Evolutionary conservation across 2,329 filamentous ascomycete species (phyloP).

Genomic region (Exophiala lecanii-corni): DNA sequence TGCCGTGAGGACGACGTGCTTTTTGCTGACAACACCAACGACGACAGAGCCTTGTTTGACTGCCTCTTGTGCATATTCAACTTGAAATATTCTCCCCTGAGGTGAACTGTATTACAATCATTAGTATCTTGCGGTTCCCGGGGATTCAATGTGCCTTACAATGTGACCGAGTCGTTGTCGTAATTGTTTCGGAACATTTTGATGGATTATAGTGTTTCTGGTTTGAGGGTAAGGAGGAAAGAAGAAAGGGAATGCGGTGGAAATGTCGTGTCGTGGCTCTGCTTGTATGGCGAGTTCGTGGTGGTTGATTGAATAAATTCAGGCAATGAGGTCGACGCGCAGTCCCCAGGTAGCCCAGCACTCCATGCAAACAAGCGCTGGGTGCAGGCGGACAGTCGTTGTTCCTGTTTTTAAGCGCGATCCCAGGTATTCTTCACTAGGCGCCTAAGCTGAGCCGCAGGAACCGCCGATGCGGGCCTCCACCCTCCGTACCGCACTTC

Average conservation of each 20-base stretch:
- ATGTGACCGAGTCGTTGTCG: constrained; percentile 99
- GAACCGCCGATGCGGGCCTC: too few relatives aligned
- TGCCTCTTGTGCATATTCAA: constrained; percentile 97
- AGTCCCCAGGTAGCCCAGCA: not conserved
- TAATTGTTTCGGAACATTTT: constrained; percentile 99
- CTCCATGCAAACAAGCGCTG: too few relatives aligned
- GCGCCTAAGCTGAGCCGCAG: too few relatives aligned
- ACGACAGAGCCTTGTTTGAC: constrained; percentile 99
- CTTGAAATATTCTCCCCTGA: constrained; percentile 98
- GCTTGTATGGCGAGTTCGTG: not conserved
- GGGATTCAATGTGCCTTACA: constrained; percentile 60
- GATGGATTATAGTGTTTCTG: constrained; percentile 25
- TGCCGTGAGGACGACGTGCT: constrained; percentile 90
- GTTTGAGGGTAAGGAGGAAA: constrained; percentile 1
- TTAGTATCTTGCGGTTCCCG: too few relatives aligned
- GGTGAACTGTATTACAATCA: constrained; percentile 65
- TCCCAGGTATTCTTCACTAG: too few relatives aligned
- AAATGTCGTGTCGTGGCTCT: constrained; percentile 3
- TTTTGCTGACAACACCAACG: constrained; percentile 95
- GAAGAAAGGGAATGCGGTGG: constrained; percentile 5
- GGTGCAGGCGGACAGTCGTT: too few relatives aligned
- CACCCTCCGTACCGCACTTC: too few relatives aligned
- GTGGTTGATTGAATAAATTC: constrained; percentile 1
- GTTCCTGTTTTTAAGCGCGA: too few relatives aligned
- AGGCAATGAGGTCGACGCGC: constrained; percentile 4